A percentile compares a stretch with the other conserved stretches of the same genome.
These are phyloP conservation scores for Eimeria sp. DNA, from an alignment of 169 alveolate genomes.

Conservation along the genomic window DNA sequence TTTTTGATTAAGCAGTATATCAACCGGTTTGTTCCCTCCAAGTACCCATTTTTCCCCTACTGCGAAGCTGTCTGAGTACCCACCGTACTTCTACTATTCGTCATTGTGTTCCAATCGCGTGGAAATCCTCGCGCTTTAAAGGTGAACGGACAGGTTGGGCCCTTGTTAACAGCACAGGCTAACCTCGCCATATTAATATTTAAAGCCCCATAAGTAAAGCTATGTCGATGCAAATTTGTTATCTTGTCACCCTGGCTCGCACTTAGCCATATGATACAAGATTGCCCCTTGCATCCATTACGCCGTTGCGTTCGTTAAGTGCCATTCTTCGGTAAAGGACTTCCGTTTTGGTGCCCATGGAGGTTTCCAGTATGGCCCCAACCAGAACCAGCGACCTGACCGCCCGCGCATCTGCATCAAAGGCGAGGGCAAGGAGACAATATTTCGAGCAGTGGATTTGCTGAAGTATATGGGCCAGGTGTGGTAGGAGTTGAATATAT, in stretches of 20 bases:
- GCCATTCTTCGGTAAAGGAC: slow-evolving; percentile 45
- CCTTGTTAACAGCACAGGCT: background rate
- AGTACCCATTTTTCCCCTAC: background rate
- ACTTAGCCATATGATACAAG: background rate
- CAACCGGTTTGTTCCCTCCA: background rate
- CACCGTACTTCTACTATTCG: background rate
- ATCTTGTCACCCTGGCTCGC: background rate
- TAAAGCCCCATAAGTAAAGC: background rate
- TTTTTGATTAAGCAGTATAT: background rate
- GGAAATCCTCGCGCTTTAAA: background rate
- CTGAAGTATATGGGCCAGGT: no score
- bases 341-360: slow-evolving; percentile 75
- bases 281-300: background rate
- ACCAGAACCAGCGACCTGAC: slow-evolving; percentile 81
- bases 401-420: slow-evolving; percentile 71
- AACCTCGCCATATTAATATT: background rate
- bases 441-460: no score
- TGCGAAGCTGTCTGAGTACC: background rate
- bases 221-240: background rate
- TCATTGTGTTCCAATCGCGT: background rate
- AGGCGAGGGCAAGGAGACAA: background rate
- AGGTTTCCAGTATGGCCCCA: slow-evolving; percentile 81
- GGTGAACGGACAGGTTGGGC: background rate
- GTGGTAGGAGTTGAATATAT: no score
- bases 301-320: slow-evolving; percentile 44